Conservation (phyloP, 2,329 filamentous ascomycete species). For the Ceratocystis diversiconidia region DNA sequence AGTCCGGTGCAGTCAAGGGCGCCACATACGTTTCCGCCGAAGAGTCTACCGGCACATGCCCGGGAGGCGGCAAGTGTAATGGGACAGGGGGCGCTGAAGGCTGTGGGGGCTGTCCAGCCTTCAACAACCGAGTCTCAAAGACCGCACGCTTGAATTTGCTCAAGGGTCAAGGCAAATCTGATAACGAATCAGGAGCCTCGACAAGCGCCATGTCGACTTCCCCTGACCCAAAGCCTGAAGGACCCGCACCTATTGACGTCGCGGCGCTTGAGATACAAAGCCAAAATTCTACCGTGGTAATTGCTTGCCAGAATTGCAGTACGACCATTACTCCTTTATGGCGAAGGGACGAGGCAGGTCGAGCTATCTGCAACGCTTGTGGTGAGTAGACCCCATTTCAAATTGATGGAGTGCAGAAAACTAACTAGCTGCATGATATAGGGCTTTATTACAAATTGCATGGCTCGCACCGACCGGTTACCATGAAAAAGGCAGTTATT, state of each 20-base stretch:
- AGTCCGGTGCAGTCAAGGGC: conserved; percentile 30
- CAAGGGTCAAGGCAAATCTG: conserved; percentile 27
- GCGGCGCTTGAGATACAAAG: conserved; percentile 32
- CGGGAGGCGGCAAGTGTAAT: conserved; percentile 87
- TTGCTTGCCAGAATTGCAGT: conserved; percentile 91
- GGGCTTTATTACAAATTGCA: conserved; percentile 94
- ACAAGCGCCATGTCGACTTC: conserved; percentile 11
- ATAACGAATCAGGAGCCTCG: conserved; percentile 23
- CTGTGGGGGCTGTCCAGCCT: conserved; percentile 90
- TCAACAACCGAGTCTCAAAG: conserved; percentile 92
- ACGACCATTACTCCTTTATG: conserved; percentile 94
- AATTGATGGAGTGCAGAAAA: neutral
- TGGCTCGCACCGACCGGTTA: conserved; percentile 78
- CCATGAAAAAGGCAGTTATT: conserved; percentile 98
- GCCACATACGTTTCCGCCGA: conserved; percentile 68
- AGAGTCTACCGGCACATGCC: conserved; percentile 71
- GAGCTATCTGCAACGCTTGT: conserved; percentile 97
- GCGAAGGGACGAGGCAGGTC: conserved; percentile 84
- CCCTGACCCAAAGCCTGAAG: conserved; percentile 14
- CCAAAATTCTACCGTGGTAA: conserved; percentile 48
- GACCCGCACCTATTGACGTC: conserved; percentile 23
- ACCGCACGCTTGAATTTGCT: conserved; percentile 55
- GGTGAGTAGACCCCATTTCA: conserved; percentile 42
- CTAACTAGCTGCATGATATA: conserved; percentile 26
- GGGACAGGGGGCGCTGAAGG: conserved; percentile 90